A percentile compares a stretch with the other conserved stretches of the same genome.
phyloP scores from a whole-genome alignment of 495 filamentous ascomycete species.

The Sabuloglossum arenarium region DNA sequence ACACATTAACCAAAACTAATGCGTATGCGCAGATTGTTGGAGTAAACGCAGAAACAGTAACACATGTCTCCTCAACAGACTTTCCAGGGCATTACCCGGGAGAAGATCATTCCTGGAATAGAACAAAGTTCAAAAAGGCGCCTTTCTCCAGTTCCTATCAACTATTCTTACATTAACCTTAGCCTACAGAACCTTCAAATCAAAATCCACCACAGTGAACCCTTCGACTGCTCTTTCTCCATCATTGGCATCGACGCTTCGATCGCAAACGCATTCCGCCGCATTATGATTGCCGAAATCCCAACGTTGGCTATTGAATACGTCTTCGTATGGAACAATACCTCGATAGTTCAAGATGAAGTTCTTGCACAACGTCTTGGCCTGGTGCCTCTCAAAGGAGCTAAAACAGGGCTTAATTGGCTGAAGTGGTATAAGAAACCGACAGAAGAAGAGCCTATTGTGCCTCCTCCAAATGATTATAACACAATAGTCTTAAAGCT shows the following conservation, averaged over 20 bases:
- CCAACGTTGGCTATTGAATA: slow-evolving; percentile 83
- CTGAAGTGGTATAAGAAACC: slow-evolving; percentile 56
- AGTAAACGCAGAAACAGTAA: slow-evolving; percentile 73
- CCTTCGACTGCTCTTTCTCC: slow-evolving; percentile 63
- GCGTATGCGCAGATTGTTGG: slow-evolving; percentile 42
- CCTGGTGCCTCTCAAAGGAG: slow-evolving; percentile 70
- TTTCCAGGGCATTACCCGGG: slow-evolving; percentile 79
- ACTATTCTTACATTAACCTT: background rate
- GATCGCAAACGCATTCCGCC: slow-evolving; percentile 93
- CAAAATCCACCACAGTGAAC: slow-evolving; percentile 63
- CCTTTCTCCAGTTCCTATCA: background rate
- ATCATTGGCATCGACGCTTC: slow-evolving; percentile 79
- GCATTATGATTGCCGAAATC: slow-evolving; percentile 89
- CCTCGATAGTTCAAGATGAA: slow-evolving; percentile 92
- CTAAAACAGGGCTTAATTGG: slow-evolving; percentile 48
- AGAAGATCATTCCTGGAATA: slow-evolving; percentile 74
- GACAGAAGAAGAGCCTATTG: slow-evolving; percentile 29
- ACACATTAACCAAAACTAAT: background rate
- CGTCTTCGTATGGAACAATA: slow-evolving; percentile 86
- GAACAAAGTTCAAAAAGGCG: slow-evolving; percentile 49
- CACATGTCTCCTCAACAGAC: slow-evolving; percentile 69
- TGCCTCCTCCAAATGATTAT: slow-evolving; percentile 37
- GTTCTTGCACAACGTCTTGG: slow-evolving; percentile 78
- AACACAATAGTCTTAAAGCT: slow-evolving; percentile 63
- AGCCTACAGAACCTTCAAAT: slow-evolving; percentile 37